Evolutionary conservation across 1,139 yeast species (phyloP), one percentile per base, ranked within the genome.

Genomic region (Scheffersomyces titani): DNA sequence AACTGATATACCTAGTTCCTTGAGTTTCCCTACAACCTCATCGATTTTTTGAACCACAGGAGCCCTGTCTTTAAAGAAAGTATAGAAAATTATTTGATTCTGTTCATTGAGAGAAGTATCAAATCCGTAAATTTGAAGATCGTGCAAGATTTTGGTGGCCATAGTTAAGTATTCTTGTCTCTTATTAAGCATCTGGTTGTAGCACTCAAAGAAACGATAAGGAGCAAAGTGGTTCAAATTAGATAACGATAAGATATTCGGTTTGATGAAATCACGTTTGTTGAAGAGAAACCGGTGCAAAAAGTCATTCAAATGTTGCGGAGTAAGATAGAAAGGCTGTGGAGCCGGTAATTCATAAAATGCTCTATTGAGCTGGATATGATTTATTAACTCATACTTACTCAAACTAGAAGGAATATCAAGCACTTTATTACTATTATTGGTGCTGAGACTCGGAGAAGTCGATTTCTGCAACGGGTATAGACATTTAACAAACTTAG

Each of bases 221-320:
- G 54, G 48, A 3, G 57, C 55, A 19, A 51, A 49, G 1, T 53
- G 57, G 6, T 40, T 30, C 3, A 62, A 46, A 9, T 56, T 52
- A 9, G 62, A 55, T 3, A 56, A 53, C 1, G 71, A 65, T 3
- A 71, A 61, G 7, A 53, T 50, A 40, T 64, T 69, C 16, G 76
- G 73, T 52, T 60, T 64, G 45, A 65, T 57, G 53, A 71, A 70
- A 52, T 65, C 63, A 18, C 73, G 57, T 44, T 60, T 61, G 5
- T 57, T 52, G 53, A 54, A 54, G 5, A 75, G 61, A 54, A 79
- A 71, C 45, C 62, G 63, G 3, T 63, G 56, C 21, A 83, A 57
- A 45, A 83, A 70, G 9, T 69, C 71, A 57, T 81, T 79, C 45
- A 82, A 67, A 60, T 81, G 81, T 9, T 65, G 60, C 4, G 75